Base-by-base conservation (phyloP, 1,139 yeast genomes). In the Martiniozyma asiatica region DNA sequence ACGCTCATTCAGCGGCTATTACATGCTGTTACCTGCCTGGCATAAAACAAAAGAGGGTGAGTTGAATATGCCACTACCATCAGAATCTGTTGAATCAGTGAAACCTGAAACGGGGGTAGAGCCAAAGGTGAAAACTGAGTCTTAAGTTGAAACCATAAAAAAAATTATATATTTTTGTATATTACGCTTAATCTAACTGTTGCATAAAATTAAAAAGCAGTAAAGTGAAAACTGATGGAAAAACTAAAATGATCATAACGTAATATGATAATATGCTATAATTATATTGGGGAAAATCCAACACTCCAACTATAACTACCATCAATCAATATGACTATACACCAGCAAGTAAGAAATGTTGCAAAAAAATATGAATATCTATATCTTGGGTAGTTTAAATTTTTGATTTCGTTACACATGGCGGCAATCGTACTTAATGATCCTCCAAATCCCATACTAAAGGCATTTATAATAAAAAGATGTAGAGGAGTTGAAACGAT, bases 401-500 rank as follows among this genome's bases (percentile, higher is more conserved):
- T 57, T 37, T 58, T 58, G 25, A 80, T 50, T 47, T 84, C 94
- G 17, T 65, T 69, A 4, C 78, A 65, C 44, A 82, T 74, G 0
- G 94, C 77, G 34, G 84, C 73, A 16, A 81, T 69, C 0, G 94
- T 84, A 22, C 87, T 73, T 26, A 80, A 52, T 4, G 73, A 63
- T 0, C 92, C 94, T 47, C 89, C 76, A 37, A 73, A 76, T 0
- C 94, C 94, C n/a, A n/a, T n/a, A n/a, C n/a, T n/a, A n/a, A n/a
- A n/a, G n/a, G n/a, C n/a, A n/a, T n/a, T n/a, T n/a, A n/a, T n/a
- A n/a, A n/a, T n/a, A n/a, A n/a, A n/a, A n/a, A n/a, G n/a, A n/a
- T n/a, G n/a, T n/a, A n/a, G n/a, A n/a, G n/a, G n/a, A n/a, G n/a
- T n/a, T n/a, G n/a, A n/a, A n/a, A n/a, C n/a, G n/a, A n/a, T n/a